A percentile compares a stretch with the other conserved stretches of the same genome.
Evolutionary conservation across 805 yeast species (phyloP).

Genomic region (Suhomyces sp.): DNA sequence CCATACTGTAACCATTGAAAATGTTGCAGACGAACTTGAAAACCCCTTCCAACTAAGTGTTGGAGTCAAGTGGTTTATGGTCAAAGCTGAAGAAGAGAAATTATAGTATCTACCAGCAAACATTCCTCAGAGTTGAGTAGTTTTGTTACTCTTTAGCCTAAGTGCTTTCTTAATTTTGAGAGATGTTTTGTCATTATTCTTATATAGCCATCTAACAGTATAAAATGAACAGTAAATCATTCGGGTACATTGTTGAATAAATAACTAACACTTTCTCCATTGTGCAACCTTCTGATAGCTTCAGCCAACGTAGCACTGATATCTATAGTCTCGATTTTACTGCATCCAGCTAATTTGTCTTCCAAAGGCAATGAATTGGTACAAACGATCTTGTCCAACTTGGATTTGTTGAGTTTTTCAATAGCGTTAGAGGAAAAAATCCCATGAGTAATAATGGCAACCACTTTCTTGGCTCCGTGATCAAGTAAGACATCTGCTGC

Average conservation of each 20-base stretch:
- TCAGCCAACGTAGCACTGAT: slow-evolving; percentile 88
- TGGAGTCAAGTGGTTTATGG: slow-evolving; percentile 64
- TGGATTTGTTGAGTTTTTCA: slow-evolving; percentile 64
- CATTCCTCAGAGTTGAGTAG: no score
- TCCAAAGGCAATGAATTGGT: slow-evolving; percentile 91
- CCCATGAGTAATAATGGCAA: slow-evolving; percentile 96
- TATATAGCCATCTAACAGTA: slow-evolving; percentile 9
- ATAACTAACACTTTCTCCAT: slow-evolving; percentile 93
- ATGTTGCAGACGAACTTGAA: slow-evolving; percentile 26
- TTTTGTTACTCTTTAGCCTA: no score
- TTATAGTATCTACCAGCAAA: no score
- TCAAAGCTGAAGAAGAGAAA: slow-evolving; percentile 57
- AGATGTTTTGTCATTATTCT: no score
- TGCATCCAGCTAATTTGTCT: slow-evolving; percentile 55
- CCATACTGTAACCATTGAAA: slow-evolving; percentile 48
- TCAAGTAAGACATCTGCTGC: slow-evolving; percentile 85
- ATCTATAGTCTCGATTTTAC: slow-evolving; percentile 78
- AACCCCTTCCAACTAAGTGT: slow-evolving; percentile 69
- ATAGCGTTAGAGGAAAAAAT: slow-evolving; percentile 85
- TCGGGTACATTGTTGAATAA: slow-evolving; percentile 63
- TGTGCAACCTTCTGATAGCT: slow-evolving; percentile 89
- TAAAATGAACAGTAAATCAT: slow-evolving; percentile 5
- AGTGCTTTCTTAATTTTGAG: no score
- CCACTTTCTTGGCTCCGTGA: slow-evolving; percentile 79
- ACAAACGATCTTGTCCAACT: slow-evolving; percentile 74